Evolutionary conservation across 495 filamentous ascomycete species (phyloP), one percentile per base, ranked within the genome.

Genomic region (Lichenothelia convexa): DNA sequence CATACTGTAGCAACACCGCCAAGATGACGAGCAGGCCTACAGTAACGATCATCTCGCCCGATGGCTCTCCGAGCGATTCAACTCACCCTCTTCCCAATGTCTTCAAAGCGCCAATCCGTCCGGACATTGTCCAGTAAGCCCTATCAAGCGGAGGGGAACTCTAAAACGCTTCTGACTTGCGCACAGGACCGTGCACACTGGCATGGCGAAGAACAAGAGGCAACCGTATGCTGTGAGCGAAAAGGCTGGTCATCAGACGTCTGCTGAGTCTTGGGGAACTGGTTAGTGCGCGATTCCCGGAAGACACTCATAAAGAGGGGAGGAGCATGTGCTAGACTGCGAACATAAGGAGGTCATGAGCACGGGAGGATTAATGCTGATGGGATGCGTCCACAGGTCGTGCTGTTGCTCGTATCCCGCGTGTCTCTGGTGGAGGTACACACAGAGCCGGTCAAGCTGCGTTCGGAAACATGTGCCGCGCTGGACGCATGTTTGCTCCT

Each of bases 161-260:
- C 39, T 40, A 40, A 37, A 46, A 33, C 31, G 21, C 30, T 64
- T 70, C 48, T 71, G 47, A 40, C 41, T 39, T 45, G 36, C 8
- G 21, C 49, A 54, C 48, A 76, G 71, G 62, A 64, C 67, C 42
- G 89, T 95, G 53, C 89, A 97, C 72, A 86, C 83, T 54, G 91
- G 91, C 55, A 92, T 97, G 76, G 86, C 86, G 57, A 97, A 94
- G 80, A 97, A 97, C 75, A 93, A 91, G 77, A 77, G 89, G 61
- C 89, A 97, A 72, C 87, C 89, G 41, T 97, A 97, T 65, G 78
- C 89, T 53, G 89, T 97, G 71, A 93, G 83, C 76, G 86, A 93
- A 79, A 97, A 97, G 76, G 89, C 89, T 59, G 89, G 89, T 67
- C 91, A 97, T 65, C 89, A 97, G 65, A 97, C 89, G 51, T 93